Base-by-base conservation (phyloP, 1,284 basidiomycete species). In the Pseudozyma hubeiensis region DNA sequence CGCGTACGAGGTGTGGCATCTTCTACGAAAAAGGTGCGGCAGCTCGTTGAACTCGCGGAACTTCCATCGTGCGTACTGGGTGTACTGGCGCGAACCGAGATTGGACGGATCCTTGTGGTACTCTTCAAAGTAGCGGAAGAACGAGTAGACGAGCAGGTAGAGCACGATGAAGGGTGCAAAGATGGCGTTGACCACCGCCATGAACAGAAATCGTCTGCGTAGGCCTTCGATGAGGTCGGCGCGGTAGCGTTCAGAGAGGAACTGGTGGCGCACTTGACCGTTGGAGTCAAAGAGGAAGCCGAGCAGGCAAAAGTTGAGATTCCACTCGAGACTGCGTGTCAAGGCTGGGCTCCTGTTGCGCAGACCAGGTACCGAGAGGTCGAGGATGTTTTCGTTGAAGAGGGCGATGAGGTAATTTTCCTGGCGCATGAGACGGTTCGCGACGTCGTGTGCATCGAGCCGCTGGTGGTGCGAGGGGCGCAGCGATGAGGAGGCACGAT, bases 111-210 rank as follows among this genome's bases (percentile, higher is more conserved):
- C 93, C 86, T 97, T 95, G 88, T 95, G 96, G 82, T 97, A 98
- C 87, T 99, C 94, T 55, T 98, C 96, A 77, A 99, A 99, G 85
- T 99, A 99, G 14, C 95, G 92, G 88, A 99, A 99, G 88, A 99
- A 99, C 1, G 94, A 98, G 85, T 97, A 99, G 89, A 97, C 91
- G 46, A 97, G 85, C 46, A 97, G 89, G 85, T 98, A 99, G n/a
- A 95, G 86, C 37, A 99, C 92, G 79, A 99, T 98, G 86, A 98
- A 96, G 0, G 97, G 97, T 1, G 93, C 93, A 80, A 98, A 94
- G 14, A 96, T 89, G 2, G 92, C 93, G 79, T 99, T 99, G 64
- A 98, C 85, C 53, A 96, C 89, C 16, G 93, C 96, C 92, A 98
- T 96, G 84, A 99, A 96, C 65, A 96, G 90, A 83, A 99, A 92